These are phyloP conservation scores for Aspergillus chevalieri DNA, from an alignment of 2,329 filamentous ascomycete genomes.

Conservation along the genomic window DNA sequence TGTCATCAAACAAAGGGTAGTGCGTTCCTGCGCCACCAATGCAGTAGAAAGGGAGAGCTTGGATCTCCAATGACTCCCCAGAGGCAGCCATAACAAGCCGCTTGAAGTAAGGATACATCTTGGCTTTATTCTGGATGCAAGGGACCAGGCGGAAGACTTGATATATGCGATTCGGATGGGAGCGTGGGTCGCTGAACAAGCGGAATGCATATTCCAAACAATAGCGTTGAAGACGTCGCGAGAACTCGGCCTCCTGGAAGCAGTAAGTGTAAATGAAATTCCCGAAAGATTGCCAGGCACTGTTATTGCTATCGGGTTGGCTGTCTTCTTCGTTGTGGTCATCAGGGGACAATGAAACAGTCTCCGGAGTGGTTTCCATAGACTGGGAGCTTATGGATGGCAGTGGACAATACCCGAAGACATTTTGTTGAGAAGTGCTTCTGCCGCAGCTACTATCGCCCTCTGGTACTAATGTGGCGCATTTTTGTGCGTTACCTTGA, in stretches of 20 bases:
- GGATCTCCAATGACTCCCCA: slow-evolving; percentile 52
- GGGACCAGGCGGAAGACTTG: slow-evolving; percentile 65
- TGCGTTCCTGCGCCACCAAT: slow-evolving; percentile 65
- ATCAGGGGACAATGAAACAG: too few relatives aligned
- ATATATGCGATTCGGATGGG: slow-evolving; percentile 45
- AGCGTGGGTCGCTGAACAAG: slow-evolving; percentile 45
- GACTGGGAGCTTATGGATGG: too few relatives aligned
- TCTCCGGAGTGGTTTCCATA: too few relatives aligned
- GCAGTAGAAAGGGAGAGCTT: slow-evolving; percentile 57
- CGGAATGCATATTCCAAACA: slow-evolving; percentile 58
- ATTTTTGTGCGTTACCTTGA: too few relatives aligned
- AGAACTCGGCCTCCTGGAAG: slow-evolving; percentile 61
- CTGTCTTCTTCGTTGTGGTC: too few relatives aligned
- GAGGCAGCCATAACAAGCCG: slow-evolving; percentile 32
- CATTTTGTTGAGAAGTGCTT: too few relatives aligned
- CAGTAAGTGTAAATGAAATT: slow-evolving; percentile 45
- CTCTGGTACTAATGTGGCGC: too few relatives aligned
- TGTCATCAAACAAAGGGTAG: slow-evolving; percentile 42
- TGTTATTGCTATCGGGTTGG: too few relatives aligned
- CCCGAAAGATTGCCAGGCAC: too few relatives aligned
- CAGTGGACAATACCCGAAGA: too few relatives aligned
- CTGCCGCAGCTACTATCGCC: too few relatives aligned
- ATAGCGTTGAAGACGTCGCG: slow-evolving; percentile 62
- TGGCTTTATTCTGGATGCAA: slow-evolving; percentile 45
- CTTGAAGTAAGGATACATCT: slow-evolving; percentile 35